Conservation (phyloP, 257 asterid genomes). For the Jacaranda copaia region DNA sequence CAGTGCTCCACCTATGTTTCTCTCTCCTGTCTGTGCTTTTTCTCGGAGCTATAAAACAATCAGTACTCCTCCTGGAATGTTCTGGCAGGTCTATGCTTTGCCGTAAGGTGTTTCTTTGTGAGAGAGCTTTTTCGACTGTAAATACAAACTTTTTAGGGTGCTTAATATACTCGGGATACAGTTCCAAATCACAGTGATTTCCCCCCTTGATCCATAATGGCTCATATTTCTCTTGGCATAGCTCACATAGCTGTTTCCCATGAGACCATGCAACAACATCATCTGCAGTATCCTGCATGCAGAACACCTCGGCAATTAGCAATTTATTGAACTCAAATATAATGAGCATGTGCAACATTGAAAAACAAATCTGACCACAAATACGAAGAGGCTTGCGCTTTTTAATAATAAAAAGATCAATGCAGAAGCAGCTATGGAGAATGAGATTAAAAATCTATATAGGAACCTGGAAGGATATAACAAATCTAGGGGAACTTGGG, state of each 20-base stretch:
- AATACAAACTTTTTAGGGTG: slow-evolving; percentile 64
- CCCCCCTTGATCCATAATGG: no score
- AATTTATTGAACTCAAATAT: neutral
- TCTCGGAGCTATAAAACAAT: slow-evolving; percentile 52
- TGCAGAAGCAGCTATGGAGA: no score
- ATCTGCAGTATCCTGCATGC: slow-evolving; percentile 60
- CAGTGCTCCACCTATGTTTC: slow-evolving; percentile 11
- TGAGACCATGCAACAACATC: slow-evolving; percentile 74
- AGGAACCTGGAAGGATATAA: no score
- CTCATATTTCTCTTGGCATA: slow-evolving; percentile 54
- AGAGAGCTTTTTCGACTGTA: slow-evolving; percentile 55
- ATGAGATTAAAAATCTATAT: no score
- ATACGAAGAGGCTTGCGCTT: no score
- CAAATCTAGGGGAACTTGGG: no score
- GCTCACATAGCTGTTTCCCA: slow-evolving; percentile 68
- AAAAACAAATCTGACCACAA: no score
- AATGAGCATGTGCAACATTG: no score
- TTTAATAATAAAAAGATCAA: no score
- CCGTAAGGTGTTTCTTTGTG: slow-evolving; percentile 47
- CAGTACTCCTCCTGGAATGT: slow-evolving; percentile 54
- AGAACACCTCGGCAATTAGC: neutral
- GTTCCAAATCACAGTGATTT: no score
- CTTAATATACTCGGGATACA: slow-evolving; percentile 59
- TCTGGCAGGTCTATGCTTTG: slow-evolving; percentile 52
- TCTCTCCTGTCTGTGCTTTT: slow-evolving; percentile 64